Evolutionary conservation across 306 rosid genomes (phyloP).

Genomic region (Vicia faba): DNA sequence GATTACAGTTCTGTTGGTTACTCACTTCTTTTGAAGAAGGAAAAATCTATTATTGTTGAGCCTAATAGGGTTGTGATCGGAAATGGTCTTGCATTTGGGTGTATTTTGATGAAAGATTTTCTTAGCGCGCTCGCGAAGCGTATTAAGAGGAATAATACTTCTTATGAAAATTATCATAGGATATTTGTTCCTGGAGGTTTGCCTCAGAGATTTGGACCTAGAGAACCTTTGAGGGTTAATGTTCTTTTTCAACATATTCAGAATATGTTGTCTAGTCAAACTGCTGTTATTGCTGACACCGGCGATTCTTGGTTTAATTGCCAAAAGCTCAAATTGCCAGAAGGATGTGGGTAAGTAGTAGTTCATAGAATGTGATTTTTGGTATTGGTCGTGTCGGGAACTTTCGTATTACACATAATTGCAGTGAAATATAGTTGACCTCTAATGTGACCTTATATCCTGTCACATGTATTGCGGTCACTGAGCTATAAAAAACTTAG

Average conservation of each 20-base stretch:
- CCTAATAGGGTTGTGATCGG: conserved; percentile 58
- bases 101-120: conserved; percentile 67
- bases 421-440: not conserved
- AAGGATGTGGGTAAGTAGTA: conserved; percentile 60
- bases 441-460: too few relatives aligned
- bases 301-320: conserved; percentile 80
- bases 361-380: not conserved
- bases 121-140: conserved; percentile 49
- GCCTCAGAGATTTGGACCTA: conserved; percentile 53
- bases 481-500: too few relatives aligned
- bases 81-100: conserved; percentile 63
- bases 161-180: conserved; percentile 57
- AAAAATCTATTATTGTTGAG: conserved; percentile 59
- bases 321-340: conserved; percentile 64
- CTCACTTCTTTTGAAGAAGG: conserved; percentile 67
- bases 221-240: conserved; percentile 64
- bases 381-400: too few relatives aligned
- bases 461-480: too few relatives aligned
- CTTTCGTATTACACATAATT: too few relatives aligned
- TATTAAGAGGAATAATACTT: conserved; percentile 43
- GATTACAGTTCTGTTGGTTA: conserved; percentile 74
- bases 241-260: conserved; percentile 62
- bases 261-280: conserved; percentile 48
- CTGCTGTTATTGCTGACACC: conserved; percentile 71
- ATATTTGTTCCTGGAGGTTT: conserved; percentile 65